A percentile compares a stretch with the other conserved stretches of the same genome.
These are phyloP conservation scores for Trametes maxima DNA, from an alignment of 768 basidiomycete genomes.

Conservation along the genomic window DNA sequence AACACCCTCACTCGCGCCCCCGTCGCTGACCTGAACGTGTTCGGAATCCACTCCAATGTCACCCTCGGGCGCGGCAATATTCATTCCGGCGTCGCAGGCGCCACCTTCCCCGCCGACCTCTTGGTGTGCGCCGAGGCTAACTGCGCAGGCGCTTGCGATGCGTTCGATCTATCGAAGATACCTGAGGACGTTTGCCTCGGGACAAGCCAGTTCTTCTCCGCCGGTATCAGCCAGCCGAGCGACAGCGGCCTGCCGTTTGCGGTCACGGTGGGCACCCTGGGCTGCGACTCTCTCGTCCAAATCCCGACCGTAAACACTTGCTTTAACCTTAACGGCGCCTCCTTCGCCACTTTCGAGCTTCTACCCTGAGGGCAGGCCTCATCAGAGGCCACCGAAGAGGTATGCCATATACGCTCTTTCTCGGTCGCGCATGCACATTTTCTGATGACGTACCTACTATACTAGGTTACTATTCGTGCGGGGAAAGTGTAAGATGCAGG, in stretches of 20 bases:
- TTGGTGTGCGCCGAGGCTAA: background rate
- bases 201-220: slow-evolving; percentile 1
- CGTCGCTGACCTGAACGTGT: background rate
- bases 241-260: slow-evolving; percentile 12
- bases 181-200: slow-evolving; percentile 3
- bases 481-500: too few species aligned
- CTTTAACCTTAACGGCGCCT: slow-evolving; percentile 8
- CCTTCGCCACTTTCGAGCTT: slow-evolving; percentile 1
- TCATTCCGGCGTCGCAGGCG: too few species aligned
- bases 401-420: too few species aligned
- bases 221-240: slow-evolving; percentile 12
- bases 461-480: too few species aligned
- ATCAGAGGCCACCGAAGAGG: too few species aligned
- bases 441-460: too few species aligned
- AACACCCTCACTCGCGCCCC: background rate
- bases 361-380: background rate
- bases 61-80: too few species aligned
- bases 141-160: slow-evolving; percentile 1
- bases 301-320: slow-evolving; percentile 13
- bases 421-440: too few species aligned
- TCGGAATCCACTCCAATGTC: background rate
- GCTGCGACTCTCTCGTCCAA: background rate
- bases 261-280: background rate
- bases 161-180: background rate
- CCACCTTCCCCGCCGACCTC: too few species aligned